Percentiles rank a stretch among this genome's conserved stretches.
Evolutionary conservation across 768 basidiomycete genomes (phyloP).

Genomic region (Calocybe cyanea): DNA sequence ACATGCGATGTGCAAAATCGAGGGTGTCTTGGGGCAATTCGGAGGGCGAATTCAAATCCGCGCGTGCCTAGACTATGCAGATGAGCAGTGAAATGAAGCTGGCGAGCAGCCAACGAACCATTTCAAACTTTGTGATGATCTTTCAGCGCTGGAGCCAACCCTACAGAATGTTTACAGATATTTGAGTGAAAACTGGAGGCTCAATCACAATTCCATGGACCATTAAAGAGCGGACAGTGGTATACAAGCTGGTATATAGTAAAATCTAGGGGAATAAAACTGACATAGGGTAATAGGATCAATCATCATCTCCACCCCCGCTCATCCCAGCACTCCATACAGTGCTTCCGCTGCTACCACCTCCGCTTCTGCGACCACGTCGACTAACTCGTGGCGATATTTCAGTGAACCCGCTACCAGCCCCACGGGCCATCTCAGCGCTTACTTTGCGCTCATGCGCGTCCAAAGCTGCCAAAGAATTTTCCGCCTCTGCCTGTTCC

Average conservation of each 20-base stretch:
- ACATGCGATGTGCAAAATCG: conserved; percentile 66
- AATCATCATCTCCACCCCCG: conserved; percentile 45
- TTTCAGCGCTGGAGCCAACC: too few species aligned
- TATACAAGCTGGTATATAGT: conserved; percentile 1
- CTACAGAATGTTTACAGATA: too few species aligned
- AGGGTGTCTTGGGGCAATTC: conserved; percentile 39
- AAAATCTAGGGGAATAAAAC: background rate
- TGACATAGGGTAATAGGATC: background rate
- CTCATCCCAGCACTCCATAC: conserved; percentile 88
- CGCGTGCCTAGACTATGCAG: background rate
- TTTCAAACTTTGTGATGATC: background rate
- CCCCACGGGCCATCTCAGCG: conserved; percentile 74
- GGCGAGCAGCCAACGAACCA: conserved; percentile 4
- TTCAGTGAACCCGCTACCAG: conserved; percentile 75
- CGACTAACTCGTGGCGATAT: conserved; percentile 52
- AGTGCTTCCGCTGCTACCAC: conserved; percentile 72
- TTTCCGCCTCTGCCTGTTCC: conserved; percentile 76
- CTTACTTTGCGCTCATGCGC: conserved; percentile 71
- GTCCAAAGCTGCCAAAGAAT: conserved; percentile 73
- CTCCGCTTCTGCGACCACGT: conserved; percentile 54
- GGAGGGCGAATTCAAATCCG: background rate
- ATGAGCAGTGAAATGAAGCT: background rate
- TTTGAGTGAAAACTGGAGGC: too few species aligned
- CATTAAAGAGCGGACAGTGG: too few species aligned
- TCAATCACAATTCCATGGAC: too few species aligned